Evolutionary conservation across 345 rosid genomes (phyloP).

Genomic region (Gossypium mustelinum): DNA sequence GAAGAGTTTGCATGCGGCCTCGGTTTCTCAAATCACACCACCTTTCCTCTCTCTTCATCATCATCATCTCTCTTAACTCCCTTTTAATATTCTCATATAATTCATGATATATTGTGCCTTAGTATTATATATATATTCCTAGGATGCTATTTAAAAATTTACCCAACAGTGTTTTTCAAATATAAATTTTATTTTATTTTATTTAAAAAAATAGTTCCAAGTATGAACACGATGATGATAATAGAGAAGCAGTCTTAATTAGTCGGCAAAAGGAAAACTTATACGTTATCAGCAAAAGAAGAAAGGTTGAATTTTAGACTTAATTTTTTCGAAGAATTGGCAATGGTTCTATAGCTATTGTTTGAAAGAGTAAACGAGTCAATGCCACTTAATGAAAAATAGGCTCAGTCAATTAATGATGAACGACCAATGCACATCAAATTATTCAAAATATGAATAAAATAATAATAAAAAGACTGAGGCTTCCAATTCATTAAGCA

Average conservation of each 20-base stretch:
- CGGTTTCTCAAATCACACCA: not conserved
- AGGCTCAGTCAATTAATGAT: no score
- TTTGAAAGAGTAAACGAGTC: constrained; percentile 11
- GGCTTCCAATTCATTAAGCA: constrained; percentile 5
- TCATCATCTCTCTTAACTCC: not conserved
- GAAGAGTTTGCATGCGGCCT: constrained; percentile 3
- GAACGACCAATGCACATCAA: not conserved
- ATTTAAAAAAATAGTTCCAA: not conserved
- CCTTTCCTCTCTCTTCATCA: not conserved
- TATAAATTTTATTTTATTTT: not conserved
- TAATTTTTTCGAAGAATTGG: not conserved
- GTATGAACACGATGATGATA: not conserved
- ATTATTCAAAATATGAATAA: not conserved
- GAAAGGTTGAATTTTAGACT: not conserved
- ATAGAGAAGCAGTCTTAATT: not conserved
- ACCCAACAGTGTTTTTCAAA: not conserved
- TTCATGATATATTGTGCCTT: not conserved
- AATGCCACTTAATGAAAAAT: not conserved
- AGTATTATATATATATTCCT: no score
- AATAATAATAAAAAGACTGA: not conserved
- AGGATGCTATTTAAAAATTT: no score
- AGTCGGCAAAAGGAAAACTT: not conserved
- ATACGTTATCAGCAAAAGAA: not conserved
- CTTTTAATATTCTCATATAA: constrained; percentile 4
- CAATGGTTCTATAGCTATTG: not conserved